Percentiles rank a stretch among this genome's conserved stretches.
These are phyloP conservation scores for Venturia oleaginea DNA, from an alignment of 2,329 filamentous ascomycete genomes.

Conservation along the genomic window DNA sequence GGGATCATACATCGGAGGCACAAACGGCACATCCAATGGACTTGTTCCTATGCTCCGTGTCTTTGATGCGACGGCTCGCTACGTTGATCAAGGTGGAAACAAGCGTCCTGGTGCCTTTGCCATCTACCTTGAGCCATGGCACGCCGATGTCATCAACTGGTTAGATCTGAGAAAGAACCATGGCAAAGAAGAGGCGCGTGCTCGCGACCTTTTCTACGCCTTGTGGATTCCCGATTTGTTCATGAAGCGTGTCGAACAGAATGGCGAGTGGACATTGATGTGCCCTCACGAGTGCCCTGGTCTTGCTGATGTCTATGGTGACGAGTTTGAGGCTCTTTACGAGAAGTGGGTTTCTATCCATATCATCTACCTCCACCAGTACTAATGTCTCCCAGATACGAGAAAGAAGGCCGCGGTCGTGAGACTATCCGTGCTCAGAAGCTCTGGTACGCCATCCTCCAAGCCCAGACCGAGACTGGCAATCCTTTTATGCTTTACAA, in stretches of 20 bases:
- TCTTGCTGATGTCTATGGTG: slow-evolving; percentile 91
- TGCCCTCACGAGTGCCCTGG: slow-evolving; percentile 95
- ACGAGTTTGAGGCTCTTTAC: slow-evolving; percentile 93
- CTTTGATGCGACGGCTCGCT: slow-evolving; percentile 98
- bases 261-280: slow-evolving; percentile 95
- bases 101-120: slow-evolving; percentile 98
- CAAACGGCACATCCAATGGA: slow-evolving; percentile 96
- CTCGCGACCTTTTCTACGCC: slow-evolving; percentile 93
- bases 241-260: slow-evolving; percentile 99
- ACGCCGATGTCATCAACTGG: slow-evolving; percentile 95
- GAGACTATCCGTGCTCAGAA: slow-evolving; percentile 95
- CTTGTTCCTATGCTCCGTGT: slow-evolving; percentile 97
- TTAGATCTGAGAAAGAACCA: slow-evolving; percentile 98
- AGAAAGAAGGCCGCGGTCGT: slow-evolving; percentile 76
- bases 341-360: slow-evolving; percentile 40
- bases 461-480: slow-evolving; percentile 97
- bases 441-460: slow-evolving; percentile 97
- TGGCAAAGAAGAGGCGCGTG: slow-evolving; percentile 95
- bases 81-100: slow-evolving; percentile 98
- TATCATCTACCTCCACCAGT: not conserved
- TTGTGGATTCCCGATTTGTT: slow-evolving; percentile 98
- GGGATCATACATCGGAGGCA: slow-evolving; percentile 95
- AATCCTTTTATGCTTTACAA: slow-evolving; percentile 99
- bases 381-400: slow-evolving; percentile 51
- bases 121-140: slow-evolving; percentile 98